Percentiles rank a stretch among this genome's conserved stretches.
Conservation (phyloP, 2,329 filamentous ascomycete species). For the Xylaria polymorpha region DNA sequence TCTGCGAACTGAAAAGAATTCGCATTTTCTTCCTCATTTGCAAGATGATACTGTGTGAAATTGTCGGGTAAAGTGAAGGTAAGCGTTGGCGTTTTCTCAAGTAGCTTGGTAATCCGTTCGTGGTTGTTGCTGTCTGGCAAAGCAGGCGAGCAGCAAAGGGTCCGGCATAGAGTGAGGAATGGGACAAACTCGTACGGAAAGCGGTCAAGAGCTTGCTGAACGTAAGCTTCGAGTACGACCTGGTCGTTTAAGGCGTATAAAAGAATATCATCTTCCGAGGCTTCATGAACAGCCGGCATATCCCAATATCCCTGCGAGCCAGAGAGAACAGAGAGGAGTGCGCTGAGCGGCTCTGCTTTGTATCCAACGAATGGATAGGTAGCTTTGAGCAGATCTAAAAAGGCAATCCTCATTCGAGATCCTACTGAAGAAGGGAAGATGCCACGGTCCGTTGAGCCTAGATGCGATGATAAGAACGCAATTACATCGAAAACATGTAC, state of each 20-base stretch:
- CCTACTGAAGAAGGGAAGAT: conserved; percentile 67
- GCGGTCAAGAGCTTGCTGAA: conserved; percentile 76
- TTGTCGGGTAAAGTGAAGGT: conserved; percentile 79
- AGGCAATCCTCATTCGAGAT: conserved; percentile 70
- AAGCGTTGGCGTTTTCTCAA: conserved; percentile 77
- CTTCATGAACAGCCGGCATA: conserved; percentile 54
- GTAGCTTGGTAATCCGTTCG: conserved; percentile 67
- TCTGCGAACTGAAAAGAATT: conserved; percentile 78
- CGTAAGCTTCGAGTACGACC: conserved; percentile 67
- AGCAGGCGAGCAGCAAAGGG: conserved; percentile 65
- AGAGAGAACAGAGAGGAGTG: conserved; percentile 73
- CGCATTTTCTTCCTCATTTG: conserved; percentile 85
- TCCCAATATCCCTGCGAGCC: conserved; percentile 66
- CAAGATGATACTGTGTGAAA: conserved; percentile 80
- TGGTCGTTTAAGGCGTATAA: conserved; percentile 64
- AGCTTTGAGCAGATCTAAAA: conserved; percentile 77
- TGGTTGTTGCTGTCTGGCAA: conserved; percentile 50
- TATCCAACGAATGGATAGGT: conserved; percentile 77
- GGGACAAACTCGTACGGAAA: conserved; percentile 89
- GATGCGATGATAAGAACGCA: conserved; percentile 59
- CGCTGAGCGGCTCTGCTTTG: conserved; percentile 74
- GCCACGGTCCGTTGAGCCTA: conserved; percentile 59
- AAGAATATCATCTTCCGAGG: conserved; percentile 53
- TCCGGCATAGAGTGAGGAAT: conserved; percentile 77
- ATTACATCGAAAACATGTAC: conserved; percentile 67